These are phyloP conservation scores for Rhizopogon sp. DNA, from an alignment of 768 basidiomycete genomes.

Conservation along the genomic window DNA sequence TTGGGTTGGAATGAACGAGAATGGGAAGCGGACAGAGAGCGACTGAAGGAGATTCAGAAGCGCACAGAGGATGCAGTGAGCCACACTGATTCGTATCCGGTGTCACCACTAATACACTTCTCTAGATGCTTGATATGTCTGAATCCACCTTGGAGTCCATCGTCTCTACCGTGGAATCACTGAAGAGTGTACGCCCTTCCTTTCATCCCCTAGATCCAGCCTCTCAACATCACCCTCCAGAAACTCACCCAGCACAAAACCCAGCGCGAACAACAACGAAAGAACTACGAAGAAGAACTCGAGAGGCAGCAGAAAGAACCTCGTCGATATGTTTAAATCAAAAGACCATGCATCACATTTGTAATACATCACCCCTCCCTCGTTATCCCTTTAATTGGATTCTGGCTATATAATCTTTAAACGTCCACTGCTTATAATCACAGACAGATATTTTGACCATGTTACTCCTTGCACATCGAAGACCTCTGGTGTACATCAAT, in stretches of 20 bases:
- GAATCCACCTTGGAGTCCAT: constrained; percentile 65
- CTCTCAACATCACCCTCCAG: constrained; percentile 15
- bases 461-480: not conserved
- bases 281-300: constrained; percentile 50
- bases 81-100: not conserved
- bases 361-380: constrained; percentile 15
- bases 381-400: constrained; percentile 21
- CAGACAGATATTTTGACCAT: not conserved
- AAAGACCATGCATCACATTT: constrained; percentile 9
- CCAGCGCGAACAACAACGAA: constrained; percentile 20
- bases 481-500: not conserved
- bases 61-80: constrained; percentile 49
- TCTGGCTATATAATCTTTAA: constrained; percentile 13
- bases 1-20: constrained; percentile 23
- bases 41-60: constrained; percentile 37
- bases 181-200: constrained; percentile 51
- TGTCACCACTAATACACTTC: not conserved
- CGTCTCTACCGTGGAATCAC: constrained; percentile 47
- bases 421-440: not conserved
- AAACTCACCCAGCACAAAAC: constrained; percentile 23
- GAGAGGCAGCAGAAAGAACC: constrained; percentile 39
- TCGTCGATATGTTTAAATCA: constrained; percentile 21
- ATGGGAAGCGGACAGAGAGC: constrained; percentile 46
- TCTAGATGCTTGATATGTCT: constrained; percentile 54
- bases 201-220: not conserved